phyloP scores from a whole-genome alignment of 352 stramenopile species.

The Phytophthora cactorum region DNA sequence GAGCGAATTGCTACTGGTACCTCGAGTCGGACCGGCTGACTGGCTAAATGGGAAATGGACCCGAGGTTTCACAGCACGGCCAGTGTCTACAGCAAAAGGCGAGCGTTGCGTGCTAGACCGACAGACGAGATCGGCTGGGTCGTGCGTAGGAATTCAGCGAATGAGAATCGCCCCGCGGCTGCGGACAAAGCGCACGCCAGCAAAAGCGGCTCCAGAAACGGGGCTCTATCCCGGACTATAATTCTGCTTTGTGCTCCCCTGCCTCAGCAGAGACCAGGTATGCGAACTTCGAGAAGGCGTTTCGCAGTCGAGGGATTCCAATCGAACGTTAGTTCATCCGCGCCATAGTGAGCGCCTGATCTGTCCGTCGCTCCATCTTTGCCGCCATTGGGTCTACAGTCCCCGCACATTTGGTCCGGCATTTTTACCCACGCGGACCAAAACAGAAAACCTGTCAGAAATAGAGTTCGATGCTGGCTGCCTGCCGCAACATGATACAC shows the following conservation, averaged over 20 bases:
- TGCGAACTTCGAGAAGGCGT: conserved; percentile 3
- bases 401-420: conserved; percentile 11
- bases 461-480: not conserved
- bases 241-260: conserved; percentile 20
- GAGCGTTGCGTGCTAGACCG: conserved; percentile 17
- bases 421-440: not conserved
- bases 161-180: conserved; percentile 31
- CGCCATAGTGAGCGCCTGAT: conserved; percentile 21
- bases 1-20: not conserved
- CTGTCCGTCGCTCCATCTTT: conserved; percentile 18
- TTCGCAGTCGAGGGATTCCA: conserved; percentile 23
- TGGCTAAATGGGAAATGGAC: conserved; percentile 40
- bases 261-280: conserved; percentile 5
- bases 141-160: conserved; percentile 40
- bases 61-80: conserved; percentile 9
- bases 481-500: conserved; percentile 3
- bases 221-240: conserved; percentile 21
- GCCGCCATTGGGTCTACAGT: conserved; percentile 13
- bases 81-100: conserved; percentile 19
- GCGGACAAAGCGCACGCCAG: conserved; percentile 21
- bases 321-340: conserved; percentile 35
- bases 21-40: conserved; percentile 14
- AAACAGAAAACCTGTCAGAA: conserved; percentile 25
- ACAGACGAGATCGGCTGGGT: conserved; percentile 33
- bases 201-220: conserved; percentile 4